phyloP scores from a whole-genome alignment of 129 eudicot species.

The Pittosporum tobira region DNA sequence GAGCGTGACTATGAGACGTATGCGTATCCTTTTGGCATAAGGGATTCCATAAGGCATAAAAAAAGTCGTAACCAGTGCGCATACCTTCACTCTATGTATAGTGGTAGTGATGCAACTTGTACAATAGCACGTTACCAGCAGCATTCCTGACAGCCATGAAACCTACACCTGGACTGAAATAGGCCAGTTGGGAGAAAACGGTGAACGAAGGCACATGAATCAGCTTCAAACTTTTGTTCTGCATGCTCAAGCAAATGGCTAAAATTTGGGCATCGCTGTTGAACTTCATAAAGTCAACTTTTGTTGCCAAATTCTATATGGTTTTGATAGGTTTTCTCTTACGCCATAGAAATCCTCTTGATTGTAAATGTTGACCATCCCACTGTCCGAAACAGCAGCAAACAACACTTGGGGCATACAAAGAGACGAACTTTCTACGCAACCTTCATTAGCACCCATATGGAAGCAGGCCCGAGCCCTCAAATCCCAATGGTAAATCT shows the following conservation, averaged over 20 bases:
- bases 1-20: no score
- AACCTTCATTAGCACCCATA: slow-evolving; percentile 83
- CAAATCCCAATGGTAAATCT: slow-evolving; percentile 86
- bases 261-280: slow-evolving; percentile 69
- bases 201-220: slow-evolving; percentile 79
- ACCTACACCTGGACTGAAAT: slow-evolving; percentile 91
- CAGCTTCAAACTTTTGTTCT: slow-evolving; percentile 72
- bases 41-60: no score
- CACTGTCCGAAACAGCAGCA: slow-evolving; percentile 90
- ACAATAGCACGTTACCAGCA: slow-evolving; percentile 64
- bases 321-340: slow-evolving; percentile 75
- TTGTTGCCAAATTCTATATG: slow-evolving; percentile 59
- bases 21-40: no score
- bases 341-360: slow-evolving; percentile 78
- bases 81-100: slow-evolving; percentile 39
- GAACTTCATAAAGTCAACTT: slow-evolving; percentile 69
- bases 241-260: slow-evolving; percentile 73
- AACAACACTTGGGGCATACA: slow-evolving; percentile 55
- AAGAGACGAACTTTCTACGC: slow-evolving; percentile 61
- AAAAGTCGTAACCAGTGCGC: no score
- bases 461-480: slow-evolving; percentile 76
- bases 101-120: slow-evolving; percentile 84
- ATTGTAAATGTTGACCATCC: slow-evolving; percentile 82
- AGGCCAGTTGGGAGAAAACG: slow-evolving; percentile 94
- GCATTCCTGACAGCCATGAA: slow-evolving; percentile 90